Evolutionary conservation across 2,329 filamentous ascomycete genomes (phyloP), one percentile per base, ranked within the genome.

Genomic region (Endoconidiophora polonica): DNA sequence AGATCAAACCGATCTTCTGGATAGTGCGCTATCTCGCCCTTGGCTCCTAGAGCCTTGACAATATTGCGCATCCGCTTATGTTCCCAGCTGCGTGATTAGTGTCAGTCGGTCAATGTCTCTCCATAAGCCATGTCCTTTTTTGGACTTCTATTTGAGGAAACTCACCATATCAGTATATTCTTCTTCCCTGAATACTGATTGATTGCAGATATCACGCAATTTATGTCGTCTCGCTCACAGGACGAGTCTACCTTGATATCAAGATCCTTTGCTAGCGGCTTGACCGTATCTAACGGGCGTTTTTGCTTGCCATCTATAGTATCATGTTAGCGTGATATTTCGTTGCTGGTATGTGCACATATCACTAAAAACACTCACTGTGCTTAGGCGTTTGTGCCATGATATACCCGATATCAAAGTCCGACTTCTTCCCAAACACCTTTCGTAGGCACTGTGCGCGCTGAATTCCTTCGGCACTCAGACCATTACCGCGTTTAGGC

Each of bases 401-500:
- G 52, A 81, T 76, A 54, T 76, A 64, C 2, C 66, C 70, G 54
- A 80, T 77, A 48, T 76, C 60, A 59, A 77, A 80, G 1, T 47
- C 36, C 0, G 73, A 76, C 12, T 57, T 58, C 0, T 62, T 58
- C 0, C 74, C 72, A 57, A 81, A 81, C 1, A 80, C 72, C 6
- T 56, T 63, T 9, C 71, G 64, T n/a, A 81, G 62, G 55, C 76
- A 79, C 57, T 80, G 71, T 0, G 76, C 72, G 14, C 77, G 72
- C 59, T 75, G 52, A 49, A 68, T 55, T n/a, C 77, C 77, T 53
- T 68, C 57, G 0, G 66, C 56, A 50, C 61, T 74, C 43, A 80
- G 63, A 2, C 74, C 75, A 51, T 68, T 62, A 33, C 64, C 63
- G 14, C 67, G 66, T 37, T 66, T 60, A 1, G 76, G 76, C 60